Base-by-base conservation (phyloP, 2,329 filamentous ascomycete genomes). In the Stemphylium vesicarium region DNA sequence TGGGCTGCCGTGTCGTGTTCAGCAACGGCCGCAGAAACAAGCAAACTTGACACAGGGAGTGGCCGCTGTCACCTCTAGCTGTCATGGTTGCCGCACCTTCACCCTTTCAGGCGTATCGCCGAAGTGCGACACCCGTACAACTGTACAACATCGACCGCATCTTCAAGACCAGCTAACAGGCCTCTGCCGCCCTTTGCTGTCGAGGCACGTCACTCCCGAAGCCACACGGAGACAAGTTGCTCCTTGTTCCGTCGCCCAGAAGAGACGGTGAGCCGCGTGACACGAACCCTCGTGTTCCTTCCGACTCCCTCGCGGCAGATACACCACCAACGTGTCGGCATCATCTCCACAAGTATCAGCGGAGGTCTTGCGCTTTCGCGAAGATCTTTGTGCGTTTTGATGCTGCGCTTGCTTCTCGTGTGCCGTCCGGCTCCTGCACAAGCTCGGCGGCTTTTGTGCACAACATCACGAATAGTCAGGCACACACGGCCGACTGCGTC, bases 401-500 rank as follows among this genome's bases (percentile, higher is more conserved):
- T n/a, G 24, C 15, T 49, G 26, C 48, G 49, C 45, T 57, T 53
- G 53, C 53, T 49, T 49, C 53, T 49, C 47, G 40, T 43, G 43
- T 49, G 56, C 58, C 49, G 46, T 44, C 46, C 35, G 53, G 61
- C 61, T 64, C 63, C 61, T 69, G 63, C 69, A 64, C 62, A 56
- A 50, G 32, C 33, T 33, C 43, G 44, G 45, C 53, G 40, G 43
- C 50, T 49, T 59, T 39, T 42, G 39, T 40, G 33, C 38, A 42
- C 51, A 46, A 37, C 52, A 29, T 55, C 44, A 44, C 60, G 53
- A 63, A 62, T 64, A 50, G 29, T 56, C 53, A 59, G 59, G 44
- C 42, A 50, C 58, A 40, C 48, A 41, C 22, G 22, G 54, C 62
- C 47, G 55, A 53, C 56, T 47, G 59, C 53, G 33, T 50, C 59